Conservation (phyloP, 345 rosid species). For the Bruguiera gymnorhiza region DNA sequence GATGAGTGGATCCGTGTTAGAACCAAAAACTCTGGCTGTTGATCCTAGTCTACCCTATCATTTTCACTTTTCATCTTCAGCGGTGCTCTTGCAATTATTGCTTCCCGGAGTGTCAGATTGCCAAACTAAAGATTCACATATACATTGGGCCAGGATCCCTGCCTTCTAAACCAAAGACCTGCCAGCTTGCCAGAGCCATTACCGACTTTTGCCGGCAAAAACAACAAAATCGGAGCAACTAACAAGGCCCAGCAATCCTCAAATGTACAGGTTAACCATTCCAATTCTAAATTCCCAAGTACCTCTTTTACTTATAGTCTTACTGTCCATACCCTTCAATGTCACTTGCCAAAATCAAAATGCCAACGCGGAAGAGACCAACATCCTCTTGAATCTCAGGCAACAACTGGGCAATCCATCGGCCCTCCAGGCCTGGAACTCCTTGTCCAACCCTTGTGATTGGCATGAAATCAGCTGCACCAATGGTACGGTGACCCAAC, state of each 20-base stretch:
- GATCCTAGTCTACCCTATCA: background rate
- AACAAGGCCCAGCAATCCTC: background rate
- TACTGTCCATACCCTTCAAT: slow-evolving; percentile 33
- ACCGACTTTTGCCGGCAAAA: slow-evolving; percentile 1
- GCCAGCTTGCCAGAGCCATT: background rate
- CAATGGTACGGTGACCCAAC: slow-evolving; percentile 40
- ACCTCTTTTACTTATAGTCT: slow-evolving; percentile 24
- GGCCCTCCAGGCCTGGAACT: slow-evolving; percentile 55
- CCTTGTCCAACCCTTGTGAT: slow-evolving; percentile 53
- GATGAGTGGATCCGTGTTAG: background rate
- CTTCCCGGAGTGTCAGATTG: slow-evolving; percentile 2
- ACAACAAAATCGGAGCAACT: background rate
- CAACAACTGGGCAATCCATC: slow-evolving; percentile 56
- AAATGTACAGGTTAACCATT: slow-evolving; percentile 38
- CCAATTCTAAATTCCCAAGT: background rate
- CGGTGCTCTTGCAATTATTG: slow-evolving; percentile 11
- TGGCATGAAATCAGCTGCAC: slow-evolving; percentile 59
- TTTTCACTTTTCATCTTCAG: background rate
- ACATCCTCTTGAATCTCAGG: slow-evolving; percentile 50
- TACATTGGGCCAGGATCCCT: background rate
- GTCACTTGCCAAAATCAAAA: slow-evolving; percentile 54
- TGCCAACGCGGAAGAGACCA: slow-evolving; percentile 25
- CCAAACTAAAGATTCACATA: background rate
- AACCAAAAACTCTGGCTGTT: background rate
- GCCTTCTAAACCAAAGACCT: background rate